A percentile compares a stretch with the other conserved stretches of the same genome.
Conservation (phyloP, 768 basidiomycete genomes). For the Phlebiopsis gigantea region DNA sequence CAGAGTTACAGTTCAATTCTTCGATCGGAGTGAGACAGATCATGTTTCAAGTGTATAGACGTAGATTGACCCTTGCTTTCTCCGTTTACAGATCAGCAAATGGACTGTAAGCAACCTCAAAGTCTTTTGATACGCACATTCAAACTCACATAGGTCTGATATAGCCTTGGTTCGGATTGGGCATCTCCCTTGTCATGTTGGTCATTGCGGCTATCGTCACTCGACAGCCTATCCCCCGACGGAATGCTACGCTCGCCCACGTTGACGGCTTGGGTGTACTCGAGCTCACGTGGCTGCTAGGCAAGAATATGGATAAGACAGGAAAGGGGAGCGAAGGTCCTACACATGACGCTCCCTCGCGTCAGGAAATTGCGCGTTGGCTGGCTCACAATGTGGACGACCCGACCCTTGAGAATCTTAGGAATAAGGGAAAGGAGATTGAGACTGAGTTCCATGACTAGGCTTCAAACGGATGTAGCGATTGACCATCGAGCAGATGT, state of each 20-base stretch:
- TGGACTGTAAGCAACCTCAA: background rate
- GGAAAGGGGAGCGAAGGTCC: no score
- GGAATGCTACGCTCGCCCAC: background rate
- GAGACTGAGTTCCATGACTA: no score
- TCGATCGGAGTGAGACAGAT: no score
- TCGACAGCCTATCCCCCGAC: background rate
- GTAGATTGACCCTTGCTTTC: background rate
- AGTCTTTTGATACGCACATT: background rate
- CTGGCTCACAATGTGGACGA: background rate
- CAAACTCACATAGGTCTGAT: background rate
- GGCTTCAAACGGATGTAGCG: no score
- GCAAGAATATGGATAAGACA: background rate
- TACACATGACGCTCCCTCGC: no score
- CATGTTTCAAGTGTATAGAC: background rate
- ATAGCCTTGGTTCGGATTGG: constrained; percentile 7
- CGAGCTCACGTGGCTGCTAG: constrained; percentile 9
- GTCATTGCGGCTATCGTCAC: constrained; percentile 6
- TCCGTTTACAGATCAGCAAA: background rate
- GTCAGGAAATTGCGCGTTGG: background rate
- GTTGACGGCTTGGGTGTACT: constrained; percentile 2
- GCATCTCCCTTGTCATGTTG: constrained; percentile 1
- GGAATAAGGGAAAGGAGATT: no score
- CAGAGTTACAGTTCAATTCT: background rate
- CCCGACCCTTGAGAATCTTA: background rate
- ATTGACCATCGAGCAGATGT: no score